Percentiles rank a stretch among this genome's conserved stretches.
Evolutionary conservation across 2,329 filamentous ascomycete species (phyloP).

Genomic region (Epichloe bromicola): DNA sequence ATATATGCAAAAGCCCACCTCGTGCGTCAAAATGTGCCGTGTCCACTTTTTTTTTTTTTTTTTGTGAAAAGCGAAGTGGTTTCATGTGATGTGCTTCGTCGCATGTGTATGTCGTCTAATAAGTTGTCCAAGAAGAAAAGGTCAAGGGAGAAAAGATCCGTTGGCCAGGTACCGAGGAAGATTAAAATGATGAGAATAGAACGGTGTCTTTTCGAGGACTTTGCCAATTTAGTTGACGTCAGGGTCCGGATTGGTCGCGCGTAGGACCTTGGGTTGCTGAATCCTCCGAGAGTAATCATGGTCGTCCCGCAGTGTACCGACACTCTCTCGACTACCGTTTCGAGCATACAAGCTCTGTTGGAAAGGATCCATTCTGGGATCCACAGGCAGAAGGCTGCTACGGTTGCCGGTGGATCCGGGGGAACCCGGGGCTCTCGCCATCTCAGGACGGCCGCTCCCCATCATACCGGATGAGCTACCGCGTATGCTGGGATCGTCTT

Average conservation of each 20-base stretch:
- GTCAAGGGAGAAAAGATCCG: neutral
- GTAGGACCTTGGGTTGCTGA: slow-evolving; percentile 41
- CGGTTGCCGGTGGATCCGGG: slow-evolving; percentile 31
- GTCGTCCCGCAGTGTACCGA: slow-evolving; percentile 51
- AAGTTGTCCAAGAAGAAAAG: slow-evolving; percentile 11
- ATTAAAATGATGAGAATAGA: neutral
- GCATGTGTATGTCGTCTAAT: slow-evolving; percentile 12
- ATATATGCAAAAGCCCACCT: slow-evolving; percentile 4
- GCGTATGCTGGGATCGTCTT: slow-evolving; percentile 32
- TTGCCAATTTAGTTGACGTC: slow-evolving; percentile 6
- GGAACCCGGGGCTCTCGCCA: slow-evolving; percentile 22
- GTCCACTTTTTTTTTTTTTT: slow-evolving; percentile 3
- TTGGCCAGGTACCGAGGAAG: neutral
- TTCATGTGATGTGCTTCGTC: slow-evolving; percentile 23
- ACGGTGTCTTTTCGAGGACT: neutral
- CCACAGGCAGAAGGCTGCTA: slow-evolving; percentile 42
- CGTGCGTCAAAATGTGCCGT: neutral
- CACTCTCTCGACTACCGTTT: slow-evolving; percentile 48
- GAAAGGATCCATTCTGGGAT: slow-evolving; percentile 51
- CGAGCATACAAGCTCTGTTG: slow-evolving; percentile 42
- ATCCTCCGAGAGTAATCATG: slow-evolving; percentile 53
- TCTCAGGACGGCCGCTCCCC: slow-evolving; percentile 29
- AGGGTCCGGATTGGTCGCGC: slow-evolving; percentile 50
- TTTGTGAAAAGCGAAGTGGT: slow-evolving; percentile 13
- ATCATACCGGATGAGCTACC: slow-evolving; percentile 39